Base-by-base conservation (phyloP, 768 basidiomycete genomes). In the Tricholoma furcatifolium region DNA sequence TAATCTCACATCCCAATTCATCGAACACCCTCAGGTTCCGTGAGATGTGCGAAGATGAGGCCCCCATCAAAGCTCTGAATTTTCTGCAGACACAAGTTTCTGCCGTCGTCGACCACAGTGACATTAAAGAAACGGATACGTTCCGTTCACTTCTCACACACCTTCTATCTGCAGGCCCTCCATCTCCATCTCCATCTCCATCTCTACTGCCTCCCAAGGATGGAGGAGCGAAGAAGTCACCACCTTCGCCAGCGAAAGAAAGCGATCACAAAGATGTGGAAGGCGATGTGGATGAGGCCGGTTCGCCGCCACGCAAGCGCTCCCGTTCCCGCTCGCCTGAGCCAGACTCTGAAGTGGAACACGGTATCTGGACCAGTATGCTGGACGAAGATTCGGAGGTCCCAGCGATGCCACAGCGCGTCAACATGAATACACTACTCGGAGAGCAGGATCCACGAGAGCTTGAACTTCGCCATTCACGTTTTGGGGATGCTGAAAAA, bases 1-100 rank as follows among this genome's bases (percentile, higher is more conserved):
- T 31, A 21, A 5, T 9, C 46, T 5, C 24, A 11, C 7, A 24
- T 51, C 34, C n/a, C 27, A n/a, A 11, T 55, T 27, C 54, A 23
- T 46, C 32, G 27, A 32, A 15, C 21, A 30, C 45, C 30, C 9
- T 24, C 24, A 92, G 90, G 60, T 92, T 91, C 70, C 81, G 85
- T n/a, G 90, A 93, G 62, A 84, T 91, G 78, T 88, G 88, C 61
- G 82, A 83, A 65, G 81, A 82, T 41, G 73, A 68, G 14, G 67
- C 83, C 1, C 73, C 81, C 0, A 76, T 87, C 20, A 80, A 83
- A 60, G 87, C 91, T 1, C 74, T 93, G 36, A 76, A 72, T 12
- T 92, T 90, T 68, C 70, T 93, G 31, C 85, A 86, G 65, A 81
- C 74, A 0, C 77, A 85, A 44, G 86, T 93, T 8, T 83, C 83